A percentile compares a stretch with the other conserved stretches of the same genome.
Evolutionary conservation across 192 early-diverging fungal genomes (phyloP).

Genomic region (Backusella circina): DNA sequence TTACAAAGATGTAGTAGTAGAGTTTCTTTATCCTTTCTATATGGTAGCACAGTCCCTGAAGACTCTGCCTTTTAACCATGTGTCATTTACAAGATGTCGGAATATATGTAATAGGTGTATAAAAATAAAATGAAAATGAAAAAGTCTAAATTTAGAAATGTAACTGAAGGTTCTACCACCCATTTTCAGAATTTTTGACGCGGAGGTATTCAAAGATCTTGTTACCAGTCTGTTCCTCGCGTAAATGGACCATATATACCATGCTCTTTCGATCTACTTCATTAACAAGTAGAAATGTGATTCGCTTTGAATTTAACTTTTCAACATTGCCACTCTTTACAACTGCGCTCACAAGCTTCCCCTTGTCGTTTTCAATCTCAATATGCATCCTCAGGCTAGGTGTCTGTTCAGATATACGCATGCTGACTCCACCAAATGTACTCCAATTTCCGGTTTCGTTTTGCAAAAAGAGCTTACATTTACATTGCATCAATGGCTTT

Average conservation of each 20-base stretch:
- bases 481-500: conserved; percentile 39
- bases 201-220: conserved; percentile 48
- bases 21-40: neutral
- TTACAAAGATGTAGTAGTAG: neutral
- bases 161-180: conserved; percentile 8
- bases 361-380: conserved; percentile 41
- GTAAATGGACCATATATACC: conserved; percentile 56
- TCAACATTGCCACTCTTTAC: conserved; percentile 47
- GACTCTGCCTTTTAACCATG: neutral
- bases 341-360: conserved; percentile 45
- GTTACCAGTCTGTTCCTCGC: conserved; percentile 42
- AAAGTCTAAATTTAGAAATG: neutral
- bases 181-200: conserved; percentile 18
- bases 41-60: neutral
- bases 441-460: conserved; percentile 54
- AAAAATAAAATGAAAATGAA: neutral
- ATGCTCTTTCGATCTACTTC: conserved; percentile 39
- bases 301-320: conserved; percentile 37
- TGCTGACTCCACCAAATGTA: conserved; percentile 36
- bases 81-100: neutral
- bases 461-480: conserved; percentile 47
- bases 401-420: conserved; percentile 47
- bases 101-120: neutral
- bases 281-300: conserved; percentile 45
- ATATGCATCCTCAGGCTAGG: conserved; percentile 47